Conservation (phyloP, 1,284 basidiomycete species). For the Ganoderma lucidum region DNA sequence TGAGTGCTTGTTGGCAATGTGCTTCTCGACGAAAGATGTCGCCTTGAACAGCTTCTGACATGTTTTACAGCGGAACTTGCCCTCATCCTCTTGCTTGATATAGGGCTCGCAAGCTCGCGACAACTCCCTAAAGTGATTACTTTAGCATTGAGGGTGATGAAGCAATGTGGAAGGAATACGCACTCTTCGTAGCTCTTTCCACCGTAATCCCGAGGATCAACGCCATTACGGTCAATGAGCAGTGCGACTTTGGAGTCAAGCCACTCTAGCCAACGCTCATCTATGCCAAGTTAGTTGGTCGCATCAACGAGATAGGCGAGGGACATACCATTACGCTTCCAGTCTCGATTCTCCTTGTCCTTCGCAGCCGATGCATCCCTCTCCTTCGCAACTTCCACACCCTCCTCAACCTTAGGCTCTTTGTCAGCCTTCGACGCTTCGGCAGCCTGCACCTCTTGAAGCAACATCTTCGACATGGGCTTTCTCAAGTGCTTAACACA, state of each 20-base stretch:
- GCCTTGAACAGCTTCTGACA: conserved; percentile 97
- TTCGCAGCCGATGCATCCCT: conserved; percentile 40
- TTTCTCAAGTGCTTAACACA: conserved; percentile 91
- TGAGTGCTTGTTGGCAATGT: conserved; percentile 88
- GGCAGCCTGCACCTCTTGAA: conserved; percentile 62
- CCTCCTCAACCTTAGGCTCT: conserved; percentile 50
- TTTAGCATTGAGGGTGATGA: conserved; percentile 17
- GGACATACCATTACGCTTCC: conserved; percentile 70
- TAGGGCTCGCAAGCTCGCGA: conserved; percentile 77
- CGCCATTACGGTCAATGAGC: conserved; percentile 74
- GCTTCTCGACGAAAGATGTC: conserved; percentile 94
- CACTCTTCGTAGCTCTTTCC: conserved; percentile 91
- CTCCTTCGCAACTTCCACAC: conserved; percentile 45
- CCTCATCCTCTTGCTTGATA: conserved; percentile 94
- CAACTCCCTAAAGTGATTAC: conserved; percentile 68
- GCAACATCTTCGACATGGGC: conserved; percentile 63
- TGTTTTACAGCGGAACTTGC: conserved; percentile 93
- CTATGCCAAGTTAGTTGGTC: conserved; percentile 46
- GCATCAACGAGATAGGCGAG: not conserved
- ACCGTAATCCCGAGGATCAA: conserved; percentile 87
- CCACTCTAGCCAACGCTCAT: conserved; percentile 88
- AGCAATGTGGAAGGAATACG: conserved; percentile 42
- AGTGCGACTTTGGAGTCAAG: conserved; percentile 86
- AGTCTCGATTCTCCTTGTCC: conserved; percentile 63
- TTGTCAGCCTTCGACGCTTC: conserved; percentile 52